A percentile compares a stretch with the other conserved stretches of the same genome.
Evolutionary conservation across 1,284 basidiomycete genomes (phyloP).

Genomic region (Golubevia pallescens): DNA sequence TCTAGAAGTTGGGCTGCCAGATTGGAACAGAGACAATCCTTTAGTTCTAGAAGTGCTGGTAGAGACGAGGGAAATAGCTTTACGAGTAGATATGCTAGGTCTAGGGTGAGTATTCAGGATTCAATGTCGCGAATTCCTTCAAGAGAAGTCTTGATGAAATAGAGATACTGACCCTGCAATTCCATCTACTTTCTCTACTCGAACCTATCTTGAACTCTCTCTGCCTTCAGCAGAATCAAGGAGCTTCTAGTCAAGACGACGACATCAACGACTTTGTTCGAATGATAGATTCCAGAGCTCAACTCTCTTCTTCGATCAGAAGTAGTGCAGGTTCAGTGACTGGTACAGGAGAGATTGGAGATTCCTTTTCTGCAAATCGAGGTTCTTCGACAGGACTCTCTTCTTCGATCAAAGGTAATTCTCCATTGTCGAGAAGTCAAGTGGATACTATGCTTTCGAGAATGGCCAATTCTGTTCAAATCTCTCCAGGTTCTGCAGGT

Average conservation of each 20-base stretch:
- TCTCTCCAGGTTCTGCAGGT: neutral
- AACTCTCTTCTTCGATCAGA: slow-evolving; percentile 14
- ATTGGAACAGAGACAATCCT: slow-evolving; percentile 37
- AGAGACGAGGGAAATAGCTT: slow-evolving; percentile 17
- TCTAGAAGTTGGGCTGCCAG: slow-evolving; percentile 38
- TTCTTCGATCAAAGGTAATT: slow-evolving; percentile 10
- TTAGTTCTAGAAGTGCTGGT: slow-evolving; percentile 19
- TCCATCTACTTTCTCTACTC: neutral
- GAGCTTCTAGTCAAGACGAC: slow-evolving; percentile 36
- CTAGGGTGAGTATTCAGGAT: neutral
- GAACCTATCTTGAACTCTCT: neutral
- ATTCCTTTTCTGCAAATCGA: neutral
- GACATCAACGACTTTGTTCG: slow-evolving; percentile 41
- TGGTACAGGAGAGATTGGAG: neutral
- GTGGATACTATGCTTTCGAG: slow-evolving; percentile 43
- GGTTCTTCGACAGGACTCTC: neutral
- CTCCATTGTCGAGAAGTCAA: slow-evolving; percentile 29
- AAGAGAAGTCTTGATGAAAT: too few relatives aligned
- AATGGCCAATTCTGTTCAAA: slow-evolving; percentile 37
- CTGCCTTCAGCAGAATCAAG: neutral
- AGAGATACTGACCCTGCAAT: too few relatives aligned
- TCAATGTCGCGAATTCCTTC: too few relatives aligned
- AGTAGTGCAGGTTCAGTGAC: neutral
- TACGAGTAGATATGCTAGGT: slow-evolving; percentile 1
- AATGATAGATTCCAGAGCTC: slow-evolving; percentile 30